phyloP scores from a whole-genome alignment of 1,284 basidiomycete genomes.

The Fomitiporia mediterranea region DNA sequence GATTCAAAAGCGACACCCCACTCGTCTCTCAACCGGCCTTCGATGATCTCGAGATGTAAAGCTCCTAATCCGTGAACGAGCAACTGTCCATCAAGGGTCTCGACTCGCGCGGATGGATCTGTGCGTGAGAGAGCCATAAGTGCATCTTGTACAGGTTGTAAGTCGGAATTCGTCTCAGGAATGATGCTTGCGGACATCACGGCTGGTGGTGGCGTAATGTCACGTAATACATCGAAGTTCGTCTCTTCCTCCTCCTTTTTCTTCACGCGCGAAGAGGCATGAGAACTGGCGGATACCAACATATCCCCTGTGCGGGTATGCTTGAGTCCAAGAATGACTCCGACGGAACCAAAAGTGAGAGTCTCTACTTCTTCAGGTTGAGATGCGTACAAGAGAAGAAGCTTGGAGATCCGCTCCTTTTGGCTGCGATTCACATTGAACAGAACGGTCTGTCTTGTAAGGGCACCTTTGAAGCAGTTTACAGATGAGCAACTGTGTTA shows the following conservation, averaged over 20 bases:
- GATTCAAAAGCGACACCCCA: constrained; percentile 78
- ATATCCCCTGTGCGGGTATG: constrained; percentile 89
- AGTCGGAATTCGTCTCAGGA: constrained; percentile 77
- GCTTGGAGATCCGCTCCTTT: constrained; percentile 70
- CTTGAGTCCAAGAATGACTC: constrained; percentile 79
- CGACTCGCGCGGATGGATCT: constrained; percentile 78
- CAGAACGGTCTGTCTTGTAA: constrained; percentile 61
- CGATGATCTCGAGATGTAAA: constrained; percentile 84
- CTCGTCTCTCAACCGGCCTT: constrained; percentile 73
- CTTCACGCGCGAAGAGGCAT: not conserved
- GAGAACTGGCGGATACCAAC: constrained; percentile 43
- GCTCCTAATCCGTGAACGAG: constrained; percentile 82
- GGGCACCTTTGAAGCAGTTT: constrained; percentile 43
- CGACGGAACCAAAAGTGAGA: constrained; percentile 79
- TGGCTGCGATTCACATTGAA: constrained; percentile 65
- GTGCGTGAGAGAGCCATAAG: constrained; percentile 74
- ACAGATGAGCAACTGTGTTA: not conserved
- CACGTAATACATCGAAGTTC: constrained; percentile 44
- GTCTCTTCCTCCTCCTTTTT: constrained; percentile 26
- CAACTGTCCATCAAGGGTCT: constrained; percentile 76
- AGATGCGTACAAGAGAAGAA: constrained; percentile 79
- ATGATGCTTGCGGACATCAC: constrained; percentile 79
- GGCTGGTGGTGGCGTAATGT: constrained; percentile 69
- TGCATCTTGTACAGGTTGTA: constrained; percentile 72
- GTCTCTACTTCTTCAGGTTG: constrained; percentile 77